Evolutionary conservation across 192 early-diverging fungal species (phyloP).

Genomic region (Podila verticillata): DNA sequence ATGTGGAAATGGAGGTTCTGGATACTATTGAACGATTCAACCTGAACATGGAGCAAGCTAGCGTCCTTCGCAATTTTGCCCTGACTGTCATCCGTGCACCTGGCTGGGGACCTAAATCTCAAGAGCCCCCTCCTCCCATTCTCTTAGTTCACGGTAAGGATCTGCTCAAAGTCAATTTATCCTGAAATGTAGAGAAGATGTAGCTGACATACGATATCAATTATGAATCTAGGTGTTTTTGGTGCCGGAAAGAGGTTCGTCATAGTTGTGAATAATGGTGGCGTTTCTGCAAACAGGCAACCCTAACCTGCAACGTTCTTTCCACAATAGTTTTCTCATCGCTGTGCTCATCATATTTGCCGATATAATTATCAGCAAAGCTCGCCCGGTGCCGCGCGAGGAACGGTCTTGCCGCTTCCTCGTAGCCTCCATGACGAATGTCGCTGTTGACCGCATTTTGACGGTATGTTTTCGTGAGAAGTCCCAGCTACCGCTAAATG

Average conservation of each 20-base stretch:
- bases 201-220: background rate
- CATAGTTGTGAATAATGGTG: background rate
- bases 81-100: conserved; percentile 50
- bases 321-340: conserved; percentile 60
- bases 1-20: conserved; percentile 48
- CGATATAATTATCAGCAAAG: conserved; percentile 59
- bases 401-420: conserved; percentile 61
- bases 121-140: conserved; percentile 45
- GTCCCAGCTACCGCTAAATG: too few relatives aligned
- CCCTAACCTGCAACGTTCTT: too few relatives aligned
- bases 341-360: conserved; percentile 70
- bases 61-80: conserved; percentile 51
- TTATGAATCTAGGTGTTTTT: conserved; percentile 58
- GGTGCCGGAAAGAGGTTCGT: conserved; percentile 78
- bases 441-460: conserved; percentile 81
- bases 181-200: background rate
- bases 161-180: background rate
- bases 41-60: conserved; percentile 60
- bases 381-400: conserved; percentile 12
- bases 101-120: conserved; percentile 37
- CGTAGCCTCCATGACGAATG: conserved; percentile 80
- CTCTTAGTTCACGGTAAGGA: conserved; percentile 56
- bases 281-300: too few relatives aligned
- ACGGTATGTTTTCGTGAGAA: conserved; percentile 22
- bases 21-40: conserved; percentile 49